phyloP scores from a whole-genome alignment of 345 rosid genomes.

The Lepidium sativum region DNA sequence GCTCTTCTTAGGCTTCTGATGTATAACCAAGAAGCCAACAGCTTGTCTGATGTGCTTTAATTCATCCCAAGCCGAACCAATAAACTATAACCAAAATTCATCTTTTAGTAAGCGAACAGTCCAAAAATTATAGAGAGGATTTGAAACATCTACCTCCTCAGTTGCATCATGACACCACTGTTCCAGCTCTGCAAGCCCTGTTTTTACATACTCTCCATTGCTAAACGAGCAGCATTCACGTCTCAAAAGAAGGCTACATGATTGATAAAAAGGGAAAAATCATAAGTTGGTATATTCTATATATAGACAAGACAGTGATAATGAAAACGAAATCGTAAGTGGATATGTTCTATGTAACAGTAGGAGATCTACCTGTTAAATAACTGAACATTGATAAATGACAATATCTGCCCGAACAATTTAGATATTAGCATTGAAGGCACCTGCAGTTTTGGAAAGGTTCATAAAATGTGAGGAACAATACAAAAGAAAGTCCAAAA shows the following conservation, averaged over 20 bases:
- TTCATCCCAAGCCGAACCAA: constrained; percentile 88
- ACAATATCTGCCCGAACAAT: constrained; percentile 80
- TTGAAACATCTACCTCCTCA: constrained; percentile 49
- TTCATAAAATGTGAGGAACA: constrained; percentile 15
- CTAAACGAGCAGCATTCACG: constrained; percentile 99
- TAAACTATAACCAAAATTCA: constrained; percentile 48
- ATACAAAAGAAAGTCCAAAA: constrained; percentile 2
- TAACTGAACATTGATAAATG: constrained; percentile 88
- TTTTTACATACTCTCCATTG: constrained; percentile 86
- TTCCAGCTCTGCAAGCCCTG: constrained; percentile 88
- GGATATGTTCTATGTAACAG: background rate
- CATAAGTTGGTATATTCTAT: background rate
- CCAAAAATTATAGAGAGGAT: background rate
- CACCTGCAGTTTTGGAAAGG: constrained; percentile 41
- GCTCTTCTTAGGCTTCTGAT: constrained; percentile 95
- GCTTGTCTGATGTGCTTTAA: constrained; percentile 95
- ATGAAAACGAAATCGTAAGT: background rate
- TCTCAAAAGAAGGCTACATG: constrained; percentile 78
- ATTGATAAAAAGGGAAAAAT: background rate
- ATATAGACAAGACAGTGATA: background rate
- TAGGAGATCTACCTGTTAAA: constrained; percentile 68
- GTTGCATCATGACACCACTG: constrained; percentile 84
- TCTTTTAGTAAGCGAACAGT: constrained; percentile 6
- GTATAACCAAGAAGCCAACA: constrained; percentile 97
- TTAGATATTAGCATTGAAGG: constrained; percentile 76